phyloP scores from a whole-genome alignment of 371 early-diverging fungal genomes.

The Mortierella sp. region DNA sequence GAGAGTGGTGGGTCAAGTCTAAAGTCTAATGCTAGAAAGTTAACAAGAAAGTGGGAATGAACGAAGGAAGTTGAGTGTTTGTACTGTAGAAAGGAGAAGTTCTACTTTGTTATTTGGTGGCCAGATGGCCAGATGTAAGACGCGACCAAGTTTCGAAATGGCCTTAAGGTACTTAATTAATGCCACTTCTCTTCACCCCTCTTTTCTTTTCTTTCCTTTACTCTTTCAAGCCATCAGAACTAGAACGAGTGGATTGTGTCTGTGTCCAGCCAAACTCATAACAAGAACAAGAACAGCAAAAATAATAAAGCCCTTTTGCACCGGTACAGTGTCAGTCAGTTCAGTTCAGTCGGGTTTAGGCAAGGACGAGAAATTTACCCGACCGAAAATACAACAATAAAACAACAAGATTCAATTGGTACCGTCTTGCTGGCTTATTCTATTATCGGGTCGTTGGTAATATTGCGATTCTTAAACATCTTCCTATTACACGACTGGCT shows the following conservation, averaged over 20 bases:
- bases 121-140: background rate
- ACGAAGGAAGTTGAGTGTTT: background rate
- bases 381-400: background rate
- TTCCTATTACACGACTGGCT: background rate
- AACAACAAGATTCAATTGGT: constrained; percentile 11
- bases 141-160: background rate
- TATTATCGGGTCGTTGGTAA: background rate
- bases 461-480: background rate
- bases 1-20: background rate
- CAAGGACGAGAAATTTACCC: background rate
- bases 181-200: background rate
- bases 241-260: background rate
- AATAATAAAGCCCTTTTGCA: background rate
- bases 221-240: background rate
- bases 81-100: background rate
- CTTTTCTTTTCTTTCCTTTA: background rate
- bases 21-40: background rate
- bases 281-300: background rate
- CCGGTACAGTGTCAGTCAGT: background rate
- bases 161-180: constrained; percentile 5
- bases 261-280: background rate
- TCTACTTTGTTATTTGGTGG: background rate
- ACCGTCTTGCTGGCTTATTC: constrained; percentile 24
- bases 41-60: background rate
- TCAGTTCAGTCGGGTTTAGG: background rate